Evolutionary conservation across 2,329 filamentous ascomycete species (phyloP), one percentile per base, ranked within the genome.

Genomic region (Colletotrichum camelliae): DNA sequence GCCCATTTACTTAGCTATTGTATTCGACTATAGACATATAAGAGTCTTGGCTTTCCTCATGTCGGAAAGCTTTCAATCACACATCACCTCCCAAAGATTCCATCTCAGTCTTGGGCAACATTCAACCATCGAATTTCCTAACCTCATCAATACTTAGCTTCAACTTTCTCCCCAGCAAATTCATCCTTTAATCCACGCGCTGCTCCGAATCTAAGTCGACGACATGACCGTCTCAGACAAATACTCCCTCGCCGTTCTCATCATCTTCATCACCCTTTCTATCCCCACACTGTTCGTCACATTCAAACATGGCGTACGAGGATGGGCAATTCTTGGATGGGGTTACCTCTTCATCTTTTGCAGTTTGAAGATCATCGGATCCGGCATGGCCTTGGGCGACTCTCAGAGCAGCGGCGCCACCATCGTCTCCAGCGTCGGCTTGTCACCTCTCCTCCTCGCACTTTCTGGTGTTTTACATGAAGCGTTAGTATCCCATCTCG

Each of bases 271-370:
- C n/a, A 39, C 33, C 4, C 10, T 64, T 37, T 64, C 60, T 0
- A 4, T 39, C 6, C 33, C 60, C 2, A 64, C 33, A 64, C 4
- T 33, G 0, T 64, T 64, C 15, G 33, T 64, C 7, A 37, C 33
- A 13, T 39, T 24, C 7, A 37, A 12, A 64, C 60, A 64, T 1
- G 60, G 60, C 31, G 21, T 21, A 64, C 60, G 33, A 39, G 60
- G 60, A 61, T 61, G 27, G 27, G 58, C 58, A 33, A n/a, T n/a
- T 21, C 29, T 61, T 0, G 58, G 58, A 31, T 61, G 33, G 33
- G 33, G 33, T 64, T 64, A 64, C 13, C 60, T 64, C 4, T 27
- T 64, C 60, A 21, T 64, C 31, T 64, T 64, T 37, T 64, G 60
- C 60, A 64, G 33, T 39, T 27, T 64, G n/a, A 64, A 64, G 31